Evolutionary conservation across 495 filamentous ascomycete genomes (phyloP).

Genomic region (Daldinia bambusicola): DNA sequence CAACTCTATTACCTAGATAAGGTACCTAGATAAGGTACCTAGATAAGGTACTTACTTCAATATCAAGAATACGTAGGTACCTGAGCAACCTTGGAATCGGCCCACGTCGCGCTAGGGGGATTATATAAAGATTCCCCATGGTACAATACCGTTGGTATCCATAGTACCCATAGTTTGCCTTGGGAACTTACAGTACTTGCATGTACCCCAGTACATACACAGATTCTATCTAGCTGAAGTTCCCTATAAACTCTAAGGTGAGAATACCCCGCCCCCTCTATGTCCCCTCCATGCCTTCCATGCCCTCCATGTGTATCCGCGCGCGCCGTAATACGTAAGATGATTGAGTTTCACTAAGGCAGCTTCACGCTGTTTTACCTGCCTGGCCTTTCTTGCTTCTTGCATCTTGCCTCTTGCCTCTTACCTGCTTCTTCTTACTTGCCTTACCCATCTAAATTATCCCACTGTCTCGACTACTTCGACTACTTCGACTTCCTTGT

Average conservation of each 20-base stretch:
- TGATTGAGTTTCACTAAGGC: constrained; percentile 19
- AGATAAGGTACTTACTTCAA: not conserved
- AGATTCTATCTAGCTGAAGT: no score
- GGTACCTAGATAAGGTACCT: not conserved
- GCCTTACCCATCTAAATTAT: constrained; percentile 4
- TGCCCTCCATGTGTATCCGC: constrained; percentile 9
- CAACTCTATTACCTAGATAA: not conserved
- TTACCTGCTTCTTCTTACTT: not conserved
- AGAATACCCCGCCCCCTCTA: constrained; percentile 42
- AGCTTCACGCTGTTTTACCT: constrained; percentile 26
- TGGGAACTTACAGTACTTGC: not conserved
- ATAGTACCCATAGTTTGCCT: not conserved
- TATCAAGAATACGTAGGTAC: not conserved
- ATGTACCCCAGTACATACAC: constrained; percentile 8
- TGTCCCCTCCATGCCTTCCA: not conserved
- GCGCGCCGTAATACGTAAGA: constrained; percentile 29
- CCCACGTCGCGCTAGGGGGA: not conserved
- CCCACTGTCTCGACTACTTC: no score
- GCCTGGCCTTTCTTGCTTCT: constrained; percentile 15
- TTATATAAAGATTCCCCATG: not conserved
- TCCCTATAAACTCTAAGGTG: constrained; percentile 6
- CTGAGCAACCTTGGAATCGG: not conserved
- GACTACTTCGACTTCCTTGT: not conserved
- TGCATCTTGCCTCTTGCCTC: not conserved
- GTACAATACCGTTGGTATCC: not conserved